Evolutionary conservation across 1,284 basidiomycete genomes (phyloP), one percentile per base, ranked within the genome.

Genomic region (Ustilago trichophora): DNA sequence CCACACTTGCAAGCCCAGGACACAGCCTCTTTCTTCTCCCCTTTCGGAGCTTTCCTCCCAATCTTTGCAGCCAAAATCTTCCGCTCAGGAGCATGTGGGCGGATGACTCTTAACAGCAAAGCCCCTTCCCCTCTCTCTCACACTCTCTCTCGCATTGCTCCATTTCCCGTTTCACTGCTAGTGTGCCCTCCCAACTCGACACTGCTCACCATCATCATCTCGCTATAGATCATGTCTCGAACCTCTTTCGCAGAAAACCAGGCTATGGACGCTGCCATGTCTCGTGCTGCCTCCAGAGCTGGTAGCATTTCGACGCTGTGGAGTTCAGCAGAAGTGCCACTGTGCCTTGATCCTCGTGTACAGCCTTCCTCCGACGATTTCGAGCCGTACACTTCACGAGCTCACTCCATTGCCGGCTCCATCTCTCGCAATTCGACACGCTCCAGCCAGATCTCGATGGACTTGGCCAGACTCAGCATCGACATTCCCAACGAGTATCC

Each of bases 241-340:
- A 26, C 46, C 6, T 57, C 48, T 4, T 24, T 41, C 13, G 44
- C 50, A 18, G 60, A 57, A 34, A 44, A 40, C 32, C 62, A 65
- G 4, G 50, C 53, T 2, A 42, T 38, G 31, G 51, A 66, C 25
- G 44, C 53, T 26, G 47, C 31, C 46, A 43, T 68, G 51, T 54
- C 58, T 11, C 34, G 66, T 4, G 36, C 53, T 2, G 50, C 50
- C 15, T 69, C 66, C 8, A 52, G 66, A 33, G 50, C 66, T 11
- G 70, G 56, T 25, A 72, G 72, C 51, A 68, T 77, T 29, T 67
- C 70, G 1, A 73, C 71, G 6, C 18, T 75, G 3, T 75, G 75
- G 75, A 73, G 67, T 58, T 77, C 75, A 6, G 75, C 75, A 31
- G 75, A 77, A 7, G 58, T 75, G 0, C 75, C 75, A 3, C 46